Evolutionary conservation across 2,329 filamentous ascomycete genomes (phyloP).

Genomic region (Talaromyces piceae): DNA sequence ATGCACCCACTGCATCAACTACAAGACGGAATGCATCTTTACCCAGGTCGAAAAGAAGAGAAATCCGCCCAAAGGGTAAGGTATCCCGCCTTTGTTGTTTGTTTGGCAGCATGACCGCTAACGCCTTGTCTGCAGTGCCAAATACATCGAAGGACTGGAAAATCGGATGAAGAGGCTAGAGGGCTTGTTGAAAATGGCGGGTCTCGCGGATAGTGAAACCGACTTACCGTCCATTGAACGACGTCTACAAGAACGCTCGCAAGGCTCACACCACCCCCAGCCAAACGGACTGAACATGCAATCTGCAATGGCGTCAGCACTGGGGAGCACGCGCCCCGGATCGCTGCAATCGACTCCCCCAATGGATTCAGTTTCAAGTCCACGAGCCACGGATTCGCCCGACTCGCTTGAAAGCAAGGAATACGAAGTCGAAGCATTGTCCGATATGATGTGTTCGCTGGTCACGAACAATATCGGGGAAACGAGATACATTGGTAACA

Average conservation of each 20-base stretch:
- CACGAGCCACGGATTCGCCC: slow-evolving; percentile 46
- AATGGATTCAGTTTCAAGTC: slow-evolving; percentile 42
- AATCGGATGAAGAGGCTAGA: slow-evolving; percentile 96
- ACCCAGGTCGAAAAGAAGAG: slow-evolving; percentile 99
- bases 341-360: slow-evolving; percentile 41
- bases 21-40: slow-evolving; percentile 96
- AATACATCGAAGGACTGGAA: slow-evolving; percentile 95
- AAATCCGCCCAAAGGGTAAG: slow-evolving; percentile 89
- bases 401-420: slow-evolving; percentile 48
- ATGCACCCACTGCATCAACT: slow-evolving; percentile 93
- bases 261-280: not conserved
- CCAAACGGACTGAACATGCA: slow-evolving; percentile 24
- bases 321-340: slow-evolving; percentile 25
- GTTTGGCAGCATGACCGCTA: not conserved
- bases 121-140: slow-evolving; percentile 55
- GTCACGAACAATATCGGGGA: slow-evolving; percentile 93
- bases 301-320: slow-evolving; percentile 15
- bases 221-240: slow-evolving; percentile 85
- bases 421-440: slow-evolving; percentile 75
- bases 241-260: slow-evolving; percentile 50
- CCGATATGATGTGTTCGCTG: slow-evolving; percentile 98
- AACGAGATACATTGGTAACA: slow-evolving; percentile 84
- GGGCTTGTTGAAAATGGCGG: slow-evolving; percentile 76
- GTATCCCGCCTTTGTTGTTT: slow-evolving; percentile 13
- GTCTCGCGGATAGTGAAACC: slow-evolving; percentile 65